phyloP scores from a whole-genome alignment of 441 rosid genomes.

The Mallotus repandus region DNA sequence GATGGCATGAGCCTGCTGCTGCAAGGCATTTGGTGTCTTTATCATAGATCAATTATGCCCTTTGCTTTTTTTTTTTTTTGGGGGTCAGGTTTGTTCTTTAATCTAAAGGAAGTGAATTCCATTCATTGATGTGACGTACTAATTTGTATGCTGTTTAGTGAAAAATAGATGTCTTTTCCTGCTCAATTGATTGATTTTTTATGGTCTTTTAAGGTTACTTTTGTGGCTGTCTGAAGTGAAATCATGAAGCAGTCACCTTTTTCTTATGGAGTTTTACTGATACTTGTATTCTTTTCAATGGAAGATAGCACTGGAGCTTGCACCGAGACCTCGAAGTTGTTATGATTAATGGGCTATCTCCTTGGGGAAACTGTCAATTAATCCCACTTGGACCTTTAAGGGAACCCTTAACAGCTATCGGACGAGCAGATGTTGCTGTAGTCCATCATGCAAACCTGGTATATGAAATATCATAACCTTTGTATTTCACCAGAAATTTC shows the following conservation, averaged over 20 bases:
- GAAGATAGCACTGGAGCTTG: slow-evolving; percentile 77
- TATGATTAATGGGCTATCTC: slow-evolving; percentile 76
- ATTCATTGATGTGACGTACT: background rate
- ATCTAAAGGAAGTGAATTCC: background rate
- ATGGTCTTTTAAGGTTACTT: slow-evolving; percentile 4
- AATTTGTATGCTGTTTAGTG: slow-evolving; percentile 2
- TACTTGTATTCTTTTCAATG: slow-evolving; percentile 26
- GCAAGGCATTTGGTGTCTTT: background rate
- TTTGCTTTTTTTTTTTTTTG: background rate
- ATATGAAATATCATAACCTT: slow-evolving; percentile 13
- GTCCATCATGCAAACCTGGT: slow-evolving; percentile 81
- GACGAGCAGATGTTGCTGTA: slow-evolving; percentile 64
- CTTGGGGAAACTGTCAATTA: slow-evolving; percentile 70
- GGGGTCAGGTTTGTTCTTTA: background rate
- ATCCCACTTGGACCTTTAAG: slow-evolving; percentile 84
- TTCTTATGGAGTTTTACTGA: slow-evolving; percentile 20
- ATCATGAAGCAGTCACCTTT: background rate
- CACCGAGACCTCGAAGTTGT: slow-evolving; percentile 77
- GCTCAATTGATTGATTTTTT: background rate
- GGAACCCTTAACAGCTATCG: slow-evolving; percentile 65
- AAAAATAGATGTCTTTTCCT: background rate
- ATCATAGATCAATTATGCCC: background rate
- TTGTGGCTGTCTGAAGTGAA: slow-evolving; percentile 3
- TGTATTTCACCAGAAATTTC: background rate
- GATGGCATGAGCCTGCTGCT: background rate